Base-by-base conservation (phyloP, 441 rosid species). In the Codiaeum variegatum region DNA sequence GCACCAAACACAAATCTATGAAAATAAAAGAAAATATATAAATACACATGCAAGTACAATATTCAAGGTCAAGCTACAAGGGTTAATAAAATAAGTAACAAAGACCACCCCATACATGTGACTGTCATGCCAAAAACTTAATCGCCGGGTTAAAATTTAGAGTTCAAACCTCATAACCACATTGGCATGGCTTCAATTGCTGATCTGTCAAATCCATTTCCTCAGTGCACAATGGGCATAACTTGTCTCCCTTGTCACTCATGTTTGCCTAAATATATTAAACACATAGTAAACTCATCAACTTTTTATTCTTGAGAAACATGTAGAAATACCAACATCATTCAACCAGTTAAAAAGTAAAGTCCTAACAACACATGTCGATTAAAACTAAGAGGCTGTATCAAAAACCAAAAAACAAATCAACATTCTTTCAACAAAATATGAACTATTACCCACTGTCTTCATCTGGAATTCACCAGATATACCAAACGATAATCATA, bases 201-300 rank as follows among this genome's bases (percentile, higher is more conserved):
- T 90, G 96, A 84, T 93, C 98, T 32, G 98, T 93, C 78, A 89
- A 80, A 83, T 93, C 98, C 98, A 91, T 93, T 79, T 91, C 94
- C 75, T 93, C 97, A 0, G 97, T 88, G 52, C 98, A 91, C 62
- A 93, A 88, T 34, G 97, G 98, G 69, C 97, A 93, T 49, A 90
- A 84, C 88, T 82, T 91, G 73, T 93, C 98, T 72, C 91, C 97
- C 40, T 86, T 83, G 56, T 86, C 94, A 75, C 87, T 87, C 97
- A 93, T 93, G 83, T 62, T 91, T 77, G 77, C 82, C 79, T 72
- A 61, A 42, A 68, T 61, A 69, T 15, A 62, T 7, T 0, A 63
- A 40, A 62, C 29, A 66, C 31, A 58, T 56, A 18, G 23, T 21
- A 54, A 7, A 21, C 70, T 21, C 13, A 67, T 8, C 3, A 21